These are phyloP conservation scores for Mucor lusitanicus DNA, from an alignment of 371 early-diverging fungal genomes.

Conservation along the genomic window DNA sequence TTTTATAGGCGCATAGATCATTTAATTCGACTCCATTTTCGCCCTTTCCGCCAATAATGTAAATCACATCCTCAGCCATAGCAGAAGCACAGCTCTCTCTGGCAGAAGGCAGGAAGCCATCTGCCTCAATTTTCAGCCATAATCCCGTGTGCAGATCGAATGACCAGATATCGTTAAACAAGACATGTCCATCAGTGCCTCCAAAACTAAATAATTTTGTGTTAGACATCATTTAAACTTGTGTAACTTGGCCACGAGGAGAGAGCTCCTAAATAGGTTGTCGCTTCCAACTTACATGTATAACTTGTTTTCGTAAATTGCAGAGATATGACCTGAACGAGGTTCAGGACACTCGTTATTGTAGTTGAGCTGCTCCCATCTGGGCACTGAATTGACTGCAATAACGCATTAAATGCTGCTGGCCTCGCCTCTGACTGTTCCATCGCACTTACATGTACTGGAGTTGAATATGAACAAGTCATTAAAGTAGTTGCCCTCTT, in stretches of 20 bases:
- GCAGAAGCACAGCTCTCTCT: slow-evolving; percentile 69
- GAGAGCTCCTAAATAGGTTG: slow-evolving; percentile 11
- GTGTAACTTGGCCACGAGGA: slow-evolving; percentile 25
- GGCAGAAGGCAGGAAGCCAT: slow-evolving; percentile 67
- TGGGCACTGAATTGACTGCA: slow-evolving; percentile 35
- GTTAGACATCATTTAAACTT: slow-evolving; percentile 18
- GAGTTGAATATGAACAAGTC: slow-evolving; percentile 73
- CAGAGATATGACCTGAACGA: slow-evolving; percentile 63
- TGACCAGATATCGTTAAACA: slow-evolving; percentile 79
- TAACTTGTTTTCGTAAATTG: slow-evolving; percentile 58
- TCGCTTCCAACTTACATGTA: slow-evolving; percentile 54
- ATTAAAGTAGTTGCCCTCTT: slow-evolving; percentile 66
- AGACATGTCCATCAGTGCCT: slow-evolving; percentile 68
- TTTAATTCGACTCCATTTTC: slow-evolving; percentile 61
- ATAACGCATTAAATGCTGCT: too few relatives aligned
- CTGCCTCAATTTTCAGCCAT: slow-evolving; percentile 66
- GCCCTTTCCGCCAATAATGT: slow-evolving; percentile 73
- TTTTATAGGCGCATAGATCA: slow-evolving; percentile 75
- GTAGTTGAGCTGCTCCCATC: slow-evolving; percentile 57
- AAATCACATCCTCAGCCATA: slow-evolving; percentile 75
- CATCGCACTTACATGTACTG: slow-evolving; percentile 44
- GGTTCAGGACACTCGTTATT: slow-evolving; percentile 57
- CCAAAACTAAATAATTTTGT: slow-evolving; percentile 57
- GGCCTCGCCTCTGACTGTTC: not conserved
- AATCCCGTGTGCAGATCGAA: slow-evolving; percentile 57